Conservation (phyloP, 1,284 basidiomycete genomes). For the Puccinia polysora region DNA sequence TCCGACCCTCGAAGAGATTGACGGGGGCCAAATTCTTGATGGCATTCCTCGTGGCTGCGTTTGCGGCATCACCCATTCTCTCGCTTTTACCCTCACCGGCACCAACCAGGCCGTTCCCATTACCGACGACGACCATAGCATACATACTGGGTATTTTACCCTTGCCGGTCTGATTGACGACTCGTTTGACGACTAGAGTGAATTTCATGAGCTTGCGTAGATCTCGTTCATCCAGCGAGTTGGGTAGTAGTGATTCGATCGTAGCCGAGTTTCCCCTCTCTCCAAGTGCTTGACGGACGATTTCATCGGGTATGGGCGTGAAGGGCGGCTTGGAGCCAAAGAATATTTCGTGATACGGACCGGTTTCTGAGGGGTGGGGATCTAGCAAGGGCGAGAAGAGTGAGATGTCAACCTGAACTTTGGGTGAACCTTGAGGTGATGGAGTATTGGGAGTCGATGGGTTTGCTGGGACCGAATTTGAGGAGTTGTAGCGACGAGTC, state of each 20-base stretch:
- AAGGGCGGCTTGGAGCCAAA: slow-evolving; percentile 32
- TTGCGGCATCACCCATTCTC: slow-evolving; percentile 50
- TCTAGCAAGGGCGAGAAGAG: slow-evolving; percentile 34
- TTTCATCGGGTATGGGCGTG: slow-evolving; percentile 27
- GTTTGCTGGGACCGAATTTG: not conserved
- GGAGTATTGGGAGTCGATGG: not conserved
- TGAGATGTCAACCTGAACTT: slow-evolving; percentile 31
- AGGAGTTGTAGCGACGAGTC: too few relatives aligned
- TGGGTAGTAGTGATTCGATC: slow-evolving; percentile 28
- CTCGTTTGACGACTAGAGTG: slow-evolving; percentile 51
- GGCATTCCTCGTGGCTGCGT: slow-evolving; percentile 52
- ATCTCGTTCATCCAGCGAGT: slow-evolving; percentile 49
- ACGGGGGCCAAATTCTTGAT: slow-evolving; percentile 52
- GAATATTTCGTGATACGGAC: slow-evolving; percentile 28
- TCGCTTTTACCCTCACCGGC: slow-evolving; percentile 53
- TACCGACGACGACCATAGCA: slow-evolving; percentile 51
- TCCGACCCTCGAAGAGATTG: slow-evolving; percentile 47
- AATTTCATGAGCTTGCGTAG: slow-evolving; percentile 50
- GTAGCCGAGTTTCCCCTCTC: slow-evolving; percentile 25
- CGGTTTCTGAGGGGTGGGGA: slow-evolving; percentile 36
- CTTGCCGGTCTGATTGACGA: slow-evolving; percentile 52
- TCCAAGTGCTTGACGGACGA: slow-evolving; percentile 21
- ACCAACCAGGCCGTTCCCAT: slow-evolving; percentile 52
- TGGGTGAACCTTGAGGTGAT: not conserved
- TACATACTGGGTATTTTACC: slow-evolving; percentile 52